Conservation (phyloP, 148 eudicot species). For the Vaccinium vitisidaea region DNA sequence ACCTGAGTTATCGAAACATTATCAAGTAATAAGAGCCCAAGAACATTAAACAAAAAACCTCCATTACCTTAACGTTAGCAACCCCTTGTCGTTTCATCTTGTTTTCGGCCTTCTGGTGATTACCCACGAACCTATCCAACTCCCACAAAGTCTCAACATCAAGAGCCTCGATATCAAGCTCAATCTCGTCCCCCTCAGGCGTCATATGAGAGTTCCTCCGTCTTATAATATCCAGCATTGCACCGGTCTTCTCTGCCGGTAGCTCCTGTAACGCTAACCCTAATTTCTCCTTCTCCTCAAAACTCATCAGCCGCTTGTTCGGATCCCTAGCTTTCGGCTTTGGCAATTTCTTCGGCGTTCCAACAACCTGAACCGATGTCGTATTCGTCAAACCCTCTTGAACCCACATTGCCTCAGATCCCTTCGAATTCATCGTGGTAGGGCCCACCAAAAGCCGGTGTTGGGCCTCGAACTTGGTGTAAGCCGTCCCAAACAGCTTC, state of each 20-base stretch:
- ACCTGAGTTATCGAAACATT: too few species aligned
- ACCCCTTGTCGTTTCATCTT: slow-evolving; percentile 66
- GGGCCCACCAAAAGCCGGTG: slow-evolving; percentile 2
- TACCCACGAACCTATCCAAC: slow-evolving; percentile 76
- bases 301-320: slow-evolving; percentile 65
- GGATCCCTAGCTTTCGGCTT: slow-evolving; percentile 81
- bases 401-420: not conserved
- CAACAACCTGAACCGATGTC: not conserved
- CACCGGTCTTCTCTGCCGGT: slow-evolving; percentile 77
- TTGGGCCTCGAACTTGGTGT: slow-evolving; percentile 30
- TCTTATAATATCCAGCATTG: slow-evolving; percentile 68
- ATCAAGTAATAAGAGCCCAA: too few species aligned
- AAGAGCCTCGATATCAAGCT: slow-evolving; percentile 81
- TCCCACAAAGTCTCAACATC: slow-evolving; percentile 90
- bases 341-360: slow-evolving; percentile 48
- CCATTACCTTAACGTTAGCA: slow-evolving; percentile 15
- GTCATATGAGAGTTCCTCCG: slow-evolving; percentile 66
- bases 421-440: not conserved
- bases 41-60: not conserved
- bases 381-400: not conserved
- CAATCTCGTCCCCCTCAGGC: slow-evolving; percentile 85
- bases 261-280: slow-evolving; percentile 53
- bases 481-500: slow-evolving; percentile 46
- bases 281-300: slow-evolving; percentile 71
- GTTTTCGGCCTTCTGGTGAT: slow-evolving; percentile 74